Base-by-base conservation (phyloP, 2,329 filamentous ascomycete species). In the Fusarium zealandicum region DNA sequence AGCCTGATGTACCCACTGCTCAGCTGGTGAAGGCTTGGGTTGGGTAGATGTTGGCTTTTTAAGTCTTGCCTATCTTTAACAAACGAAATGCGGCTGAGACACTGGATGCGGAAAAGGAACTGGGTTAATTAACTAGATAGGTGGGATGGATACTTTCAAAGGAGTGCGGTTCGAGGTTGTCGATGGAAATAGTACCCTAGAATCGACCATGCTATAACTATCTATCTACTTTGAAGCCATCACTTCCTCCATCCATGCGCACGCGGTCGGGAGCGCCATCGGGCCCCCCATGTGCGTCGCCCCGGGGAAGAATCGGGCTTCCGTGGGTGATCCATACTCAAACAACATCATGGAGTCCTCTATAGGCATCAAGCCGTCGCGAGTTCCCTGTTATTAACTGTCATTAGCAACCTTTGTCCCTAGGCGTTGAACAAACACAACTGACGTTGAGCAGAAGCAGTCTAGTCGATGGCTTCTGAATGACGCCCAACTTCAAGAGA, bases 1-100 rank as follows among this genome's bases (percentile, higher is more conserved):
- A 22, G 3, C n/a, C 49, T 1, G 57, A 57, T 40, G 45, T 43
- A 3, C 44, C 56, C 0, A 25, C 57, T 44, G 41, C 57, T 3
- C 41, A 39, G 37, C 46, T 43, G 4, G 57, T 57, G 5, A 57
- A 57, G 27, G 35, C 49, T 4, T 59, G 57, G 57, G 22, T 25
- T 25, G 22, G 22, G 22, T 25, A 25, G 22, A 25, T 7, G 22
- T 25, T 25, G 22, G 7, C 22, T 25, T 25, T n/a, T n/a, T n/a
- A n/a, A n/a, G n/a, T n/a, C n/a, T n/a, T 25, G 20, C 20, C 20
- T 4, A 20, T 6, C 20, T 20, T 20, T 20, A 20, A 6, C 20
- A 6, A 20, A 20, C 20, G 20, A 20, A 20, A 4, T 4, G 20
- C 20, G 20, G 6, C 6, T 6, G 6, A 6, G 6, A n/a, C n/a